Evolutionary conservation across 2,329 filamentous ascomycete species (phyloP).

Genomic region (Cryphonectria carpinicola): DNA sequence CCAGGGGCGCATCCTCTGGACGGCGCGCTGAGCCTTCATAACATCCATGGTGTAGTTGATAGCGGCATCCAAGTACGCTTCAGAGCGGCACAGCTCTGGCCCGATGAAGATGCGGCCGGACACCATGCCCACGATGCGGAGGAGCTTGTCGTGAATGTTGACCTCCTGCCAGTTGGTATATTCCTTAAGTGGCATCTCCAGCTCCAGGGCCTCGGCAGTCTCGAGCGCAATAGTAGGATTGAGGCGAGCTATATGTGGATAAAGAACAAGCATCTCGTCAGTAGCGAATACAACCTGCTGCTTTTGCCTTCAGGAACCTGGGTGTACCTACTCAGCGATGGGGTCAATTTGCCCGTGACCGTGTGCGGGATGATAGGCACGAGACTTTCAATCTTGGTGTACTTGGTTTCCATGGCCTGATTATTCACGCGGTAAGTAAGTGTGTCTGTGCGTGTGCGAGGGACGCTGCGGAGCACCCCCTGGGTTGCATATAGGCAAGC

Average conservation of each 20-base stretch:
- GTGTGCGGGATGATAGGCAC: slow-evolving; percentile 17
- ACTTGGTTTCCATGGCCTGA: slow-evolving; percentile 21
- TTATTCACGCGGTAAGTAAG: not conserved
- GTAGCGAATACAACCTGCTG: not conserved
- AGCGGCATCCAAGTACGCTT: slow-evolving; percentile 49
- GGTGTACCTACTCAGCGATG: slow-evolving; percentile 10
- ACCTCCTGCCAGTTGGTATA: slow-evolving; percentile 44
- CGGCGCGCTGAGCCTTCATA: slow-evolving; percentile 40
- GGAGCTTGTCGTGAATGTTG: slow-evolving; percentile 44
- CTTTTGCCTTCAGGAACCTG: not conserved
- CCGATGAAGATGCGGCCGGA: slow-evolving; percentile 53
- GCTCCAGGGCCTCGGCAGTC: slow-evolving; percentile 37
- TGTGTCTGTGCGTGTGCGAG: not conserved
- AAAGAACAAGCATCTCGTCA: not conserved
- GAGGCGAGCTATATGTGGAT: slow-evolving; percentile 34
- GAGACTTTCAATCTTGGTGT: slow-evolving; percentile 14
- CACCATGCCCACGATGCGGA: slow-evolving; percentile 50
- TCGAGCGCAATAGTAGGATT: slow-evolving; percentile 45
- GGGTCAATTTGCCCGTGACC: slow-evolving; percentile 14
- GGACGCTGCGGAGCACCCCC: too few species aligned
- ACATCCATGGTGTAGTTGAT: slow-evolving; percentile 52
- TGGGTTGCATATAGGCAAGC: not conserved
- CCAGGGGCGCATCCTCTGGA: slow-evolving; percentile 28
- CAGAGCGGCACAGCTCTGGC: slow-evolving; percentile 47
- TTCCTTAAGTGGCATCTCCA: slow-evolving; percentile 40